These are phyloP conservation scores for Arthrobotrys musiformis DNA, from an alignment of 2,329 filamentous ascomycete genomes.

Conservation along the genomic window DNA sequence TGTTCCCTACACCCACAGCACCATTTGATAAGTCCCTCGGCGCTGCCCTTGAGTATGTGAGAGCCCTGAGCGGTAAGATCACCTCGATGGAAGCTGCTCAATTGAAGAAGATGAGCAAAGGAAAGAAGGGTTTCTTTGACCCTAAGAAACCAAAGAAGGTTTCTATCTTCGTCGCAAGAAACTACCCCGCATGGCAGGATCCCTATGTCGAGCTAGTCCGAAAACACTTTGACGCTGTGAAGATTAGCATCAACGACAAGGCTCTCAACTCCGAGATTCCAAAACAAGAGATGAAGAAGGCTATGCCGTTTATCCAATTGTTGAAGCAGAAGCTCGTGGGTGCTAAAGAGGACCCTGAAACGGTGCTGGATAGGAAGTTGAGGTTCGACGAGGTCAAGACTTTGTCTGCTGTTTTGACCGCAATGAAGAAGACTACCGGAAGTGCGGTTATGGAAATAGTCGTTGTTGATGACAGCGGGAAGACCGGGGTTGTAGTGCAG, in stretches of 20 bases:
- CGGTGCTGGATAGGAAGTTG: constrained; percentile 84
- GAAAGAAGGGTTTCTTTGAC: constrained; percentile 85
- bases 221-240: constrained; percentile 73
- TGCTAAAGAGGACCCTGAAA: constrained; percentile 72
- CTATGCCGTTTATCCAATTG: constrained; percentile 92
- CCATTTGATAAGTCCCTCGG: constrained; percentile 73
- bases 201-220: constrained; percentile 85
- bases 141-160: constrained; percentile 92
- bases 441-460: constrained; percentile 78
- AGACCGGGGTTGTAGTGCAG: constrained; percentile 70
- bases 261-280: constrained; percentile 79
- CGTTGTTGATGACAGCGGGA: constrained; percentile 75
- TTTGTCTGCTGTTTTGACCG: constrained; percentile 79
- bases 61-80: constrained; percentile 78
- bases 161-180: constrained; percentile 81
- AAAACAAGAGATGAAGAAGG: constrained; percentile 94
- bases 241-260: constrained; percentile 79
- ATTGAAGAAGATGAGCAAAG: constrained; percentile 90
- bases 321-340: constrained; percentile 83
- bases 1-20: constrained; percentile 76
- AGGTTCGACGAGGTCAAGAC: constrained; percentile 84
- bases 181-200: constrained; percentile 90
- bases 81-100: constrained; percentile 84
- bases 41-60: constrained; percentile 84
- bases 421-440: constrained; percentile 79